phyloP scores from a whole-genome alignment of 129 eudicot species.

The Flaveria sonorensis region DNA sequence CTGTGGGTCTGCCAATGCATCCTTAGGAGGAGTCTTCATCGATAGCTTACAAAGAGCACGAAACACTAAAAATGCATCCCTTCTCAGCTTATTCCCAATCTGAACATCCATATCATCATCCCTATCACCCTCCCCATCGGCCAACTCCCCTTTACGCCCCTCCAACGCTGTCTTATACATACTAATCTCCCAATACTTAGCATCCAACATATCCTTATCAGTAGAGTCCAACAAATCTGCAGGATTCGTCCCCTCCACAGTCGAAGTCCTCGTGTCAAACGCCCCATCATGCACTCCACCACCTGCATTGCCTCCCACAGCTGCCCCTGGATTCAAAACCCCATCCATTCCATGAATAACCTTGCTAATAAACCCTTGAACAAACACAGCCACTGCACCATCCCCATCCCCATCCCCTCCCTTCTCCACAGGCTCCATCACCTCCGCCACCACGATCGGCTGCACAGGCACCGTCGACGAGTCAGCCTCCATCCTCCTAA shows the following conservation, averaged over 20 bases:
- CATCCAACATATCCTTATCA: constrained; percentile 98
- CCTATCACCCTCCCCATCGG: constrained; percentile 77
- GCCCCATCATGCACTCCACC: constrained; percentile 83
- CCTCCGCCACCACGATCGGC: constrained; percentile 95
- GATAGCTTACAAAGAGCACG: constrained; percentile 95
- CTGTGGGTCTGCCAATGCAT: constrained; percentile 76
- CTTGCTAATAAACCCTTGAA: constrained; percentile 93
- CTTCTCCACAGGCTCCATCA: constrained; percentile 82
- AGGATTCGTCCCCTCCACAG: constrained; percentile 92
- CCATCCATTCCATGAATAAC: constrained; percentile 93
- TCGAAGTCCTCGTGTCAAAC: constrained; percentile 73
- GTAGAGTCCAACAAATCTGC: constrained; percentile 98
- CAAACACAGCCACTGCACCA: constrained; percentile 66
- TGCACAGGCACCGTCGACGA: constrained; percentile 80
- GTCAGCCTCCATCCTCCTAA: constrained; percentile 98
- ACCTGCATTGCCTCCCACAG: constrained; percentile 27
- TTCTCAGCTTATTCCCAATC: constrained; percentile 89
- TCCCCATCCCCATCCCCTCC: constrained; percentile 62
- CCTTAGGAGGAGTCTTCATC: constrained; percentile 99
- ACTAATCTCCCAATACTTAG: constrained; percentile 98
- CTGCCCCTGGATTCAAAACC: constrained; percentile 65
- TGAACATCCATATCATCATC: constrained; percentile 96
- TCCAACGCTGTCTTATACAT: constrained; percentile 97
- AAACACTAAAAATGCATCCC: constrained; percentile 95
- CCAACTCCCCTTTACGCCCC: constrained; percentile 95